Conservation (phyloP, 306 rosid species). For the Glycine latifolia region DNA sequence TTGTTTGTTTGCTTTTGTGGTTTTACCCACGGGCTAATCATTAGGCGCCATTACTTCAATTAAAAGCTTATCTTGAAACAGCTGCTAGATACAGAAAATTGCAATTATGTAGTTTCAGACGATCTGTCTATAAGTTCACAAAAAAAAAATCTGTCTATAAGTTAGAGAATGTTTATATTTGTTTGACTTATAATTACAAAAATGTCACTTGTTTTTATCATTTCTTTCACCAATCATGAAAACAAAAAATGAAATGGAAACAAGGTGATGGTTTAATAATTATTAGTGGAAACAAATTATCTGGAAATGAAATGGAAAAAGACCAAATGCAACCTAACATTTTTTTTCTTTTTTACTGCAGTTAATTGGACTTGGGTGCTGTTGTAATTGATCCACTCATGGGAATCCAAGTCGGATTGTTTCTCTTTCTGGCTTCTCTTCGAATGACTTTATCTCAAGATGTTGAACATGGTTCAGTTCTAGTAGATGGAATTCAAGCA, state of each 20-base stretch:
- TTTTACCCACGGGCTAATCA: constrained; percentile 6
- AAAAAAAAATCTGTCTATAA: no score
- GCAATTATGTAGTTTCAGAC: constrained; percentile 28
- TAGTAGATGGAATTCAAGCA: constrained; percentile 63
- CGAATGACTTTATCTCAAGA: constrained; percentile 58
- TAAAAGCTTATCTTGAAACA: constrained; percentile 28
- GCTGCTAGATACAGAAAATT: constrained; percentile 31
- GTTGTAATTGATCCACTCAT: constrained; percentile 51
- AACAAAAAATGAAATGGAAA: background rate
- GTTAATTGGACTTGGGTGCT: constrained; percentile 41
- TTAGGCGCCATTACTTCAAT: background rate
- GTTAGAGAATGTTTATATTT: no score
- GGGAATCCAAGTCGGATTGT: constrained; percentile 60
- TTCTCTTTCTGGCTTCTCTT: constrained; percentile 65
- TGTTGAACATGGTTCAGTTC: constrained; percentile 53
- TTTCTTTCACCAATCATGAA: constrained; percentile 3
- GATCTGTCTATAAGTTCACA: background rate
- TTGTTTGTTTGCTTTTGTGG: background rate
- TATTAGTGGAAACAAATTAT: background rate
- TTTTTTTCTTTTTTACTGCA: constrained; percentile 41
- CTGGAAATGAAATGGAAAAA: background rate
- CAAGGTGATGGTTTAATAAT: background rate
- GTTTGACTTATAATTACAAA: background rate
- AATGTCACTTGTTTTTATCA: background rate
- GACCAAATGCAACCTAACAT: background rate